Evolutionary conservation across 1,284 basidiomycete species (phyloP).

Genomic region (Hemileia vastatrix): DNA sequence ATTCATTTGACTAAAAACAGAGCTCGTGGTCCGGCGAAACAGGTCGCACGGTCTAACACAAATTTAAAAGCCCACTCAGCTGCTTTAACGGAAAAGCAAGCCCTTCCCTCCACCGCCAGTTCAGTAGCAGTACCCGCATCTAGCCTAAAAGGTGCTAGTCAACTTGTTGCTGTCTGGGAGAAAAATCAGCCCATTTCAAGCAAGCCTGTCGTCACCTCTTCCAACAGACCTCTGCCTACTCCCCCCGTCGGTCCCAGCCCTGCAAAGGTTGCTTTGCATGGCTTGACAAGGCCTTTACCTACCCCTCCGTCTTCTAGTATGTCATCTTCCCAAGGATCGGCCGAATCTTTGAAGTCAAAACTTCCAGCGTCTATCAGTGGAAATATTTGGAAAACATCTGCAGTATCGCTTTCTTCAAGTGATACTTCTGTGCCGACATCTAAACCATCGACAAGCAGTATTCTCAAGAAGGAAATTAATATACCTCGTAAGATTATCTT

Average conservation of each 20-base stretch:
- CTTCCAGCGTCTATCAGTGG: no score
- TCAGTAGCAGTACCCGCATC: slow-evolving; percentile 1
- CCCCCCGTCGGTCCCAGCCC: background rate
- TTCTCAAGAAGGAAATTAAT: no score
- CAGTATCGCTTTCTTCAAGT: no score
- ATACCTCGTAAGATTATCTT: no score
- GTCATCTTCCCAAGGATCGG: no score
- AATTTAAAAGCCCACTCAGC: background rate
- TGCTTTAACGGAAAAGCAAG: background rate
- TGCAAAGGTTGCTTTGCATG: background rate
- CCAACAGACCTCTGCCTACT: slow-evolving; percentile 7
- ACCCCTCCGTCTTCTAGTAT: slow-evolving; percentile 5
- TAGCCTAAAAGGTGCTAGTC: slow-evolving; percentile 15
- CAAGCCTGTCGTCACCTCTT: background rate
- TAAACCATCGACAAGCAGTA: no score
- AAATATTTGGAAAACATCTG: no score
- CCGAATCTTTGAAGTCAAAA: no score
- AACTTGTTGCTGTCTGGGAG: slow-evolving; percentile 15
- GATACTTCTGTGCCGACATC: no score
- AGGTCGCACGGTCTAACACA: background rate
- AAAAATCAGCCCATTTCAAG: background rate
- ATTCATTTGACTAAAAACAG: slow-evolving; percentile 10
- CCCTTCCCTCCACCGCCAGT: background rate
- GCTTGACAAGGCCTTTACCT: slow-evolving; percentile 11
- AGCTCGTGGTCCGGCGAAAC: background rate